phyloP scores from a whole-genome alignment of 306 rosid species.

The Canavalia gladiata region DNA sequence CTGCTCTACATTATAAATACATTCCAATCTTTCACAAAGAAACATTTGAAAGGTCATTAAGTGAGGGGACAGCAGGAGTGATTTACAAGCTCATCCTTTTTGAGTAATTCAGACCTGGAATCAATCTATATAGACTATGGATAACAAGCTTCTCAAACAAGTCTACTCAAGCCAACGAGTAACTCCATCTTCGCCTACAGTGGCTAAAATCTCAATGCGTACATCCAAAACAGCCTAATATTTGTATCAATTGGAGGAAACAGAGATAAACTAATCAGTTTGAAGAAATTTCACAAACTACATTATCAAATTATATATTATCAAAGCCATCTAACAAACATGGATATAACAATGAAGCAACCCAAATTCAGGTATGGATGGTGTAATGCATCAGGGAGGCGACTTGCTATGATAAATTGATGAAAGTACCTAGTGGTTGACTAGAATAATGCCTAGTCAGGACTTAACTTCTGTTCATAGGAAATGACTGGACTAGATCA shows the following conservation, averaged over 20 bases:
- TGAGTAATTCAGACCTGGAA: constrained; percentile 56
- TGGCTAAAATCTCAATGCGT: constrained; percentile 84
- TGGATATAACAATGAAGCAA: constrained; percentile 19
- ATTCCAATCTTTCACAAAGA: constrained; percentile 44
- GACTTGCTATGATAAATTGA: neutral
- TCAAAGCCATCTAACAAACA: constrained; percentile 9
- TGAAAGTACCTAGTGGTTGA: constrained; percentile 23
- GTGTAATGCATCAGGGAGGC: constrained; percentile 8
- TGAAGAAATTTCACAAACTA: constrained; percentile 20
- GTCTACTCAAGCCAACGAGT: constrained; percentile 94
- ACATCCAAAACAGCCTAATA: constrained; percentile 89
- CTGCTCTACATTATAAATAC: constrained; percentile 48
- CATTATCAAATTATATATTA: constrained; percentile 13
- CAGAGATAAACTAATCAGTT: constrained; percentile 32
- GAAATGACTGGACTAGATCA: constrained; percentile 2
- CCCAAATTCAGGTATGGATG: constrained; percentile 12
- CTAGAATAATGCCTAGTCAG: neutral
- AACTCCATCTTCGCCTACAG: constrained; percentile 84
- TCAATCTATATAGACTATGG: constrained; percentile 29
- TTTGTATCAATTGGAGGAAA: constrained; percentile 39
- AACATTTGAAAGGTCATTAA: constrained; percentile 39
- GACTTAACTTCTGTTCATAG: constrained; percentile 5
- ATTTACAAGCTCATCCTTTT: constrained; percentile 61
- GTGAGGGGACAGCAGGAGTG: constrained; percentile 25
- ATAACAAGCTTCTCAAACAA: constrained; percentile 19